Conservation (phyloP, 768 basidiomycete genomes). For the Lactarius akahatsu region DNA sequence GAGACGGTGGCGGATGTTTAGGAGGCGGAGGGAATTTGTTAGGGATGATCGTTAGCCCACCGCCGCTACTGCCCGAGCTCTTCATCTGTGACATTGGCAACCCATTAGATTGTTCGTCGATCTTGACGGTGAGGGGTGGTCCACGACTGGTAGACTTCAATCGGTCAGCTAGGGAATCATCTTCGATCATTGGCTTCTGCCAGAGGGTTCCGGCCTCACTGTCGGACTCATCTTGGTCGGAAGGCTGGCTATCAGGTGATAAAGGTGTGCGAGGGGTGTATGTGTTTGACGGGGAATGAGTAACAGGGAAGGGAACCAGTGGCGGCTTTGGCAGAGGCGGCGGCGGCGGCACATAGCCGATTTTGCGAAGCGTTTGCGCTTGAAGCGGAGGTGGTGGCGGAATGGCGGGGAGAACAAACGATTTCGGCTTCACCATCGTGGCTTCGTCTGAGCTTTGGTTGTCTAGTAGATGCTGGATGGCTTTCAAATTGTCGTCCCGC, state of each 20-base stretch:
- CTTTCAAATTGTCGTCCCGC: conserved; percentile 26
- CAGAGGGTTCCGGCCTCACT: conserved; percentile 49
- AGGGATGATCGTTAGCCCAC: conserved; percentile 40
- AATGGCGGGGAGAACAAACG: conserved; percentile 26
- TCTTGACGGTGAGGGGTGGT: conserved; percentile 30
- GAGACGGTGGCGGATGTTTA: conserved; percentile 32
- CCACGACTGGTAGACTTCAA: conserved; percentile 23
- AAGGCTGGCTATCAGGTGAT: conserved; percentile 23
- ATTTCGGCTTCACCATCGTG: conserved; percentile 23
- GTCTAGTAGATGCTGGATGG: conserved; percentile 26
- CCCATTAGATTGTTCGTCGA: conserved; percentile 32
- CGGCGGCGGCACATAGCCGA: conserved; percentile 28
- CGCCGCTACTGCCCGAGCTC: conserved; percentile 30
- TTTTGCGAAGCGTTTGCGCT: conserved; percentile 13
- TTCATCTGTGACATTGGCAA: conserved; percentile 29
- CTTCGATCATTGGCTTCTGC: conserved; percentile 41
- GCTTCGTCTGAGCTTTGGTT: conserved; percentile 24
- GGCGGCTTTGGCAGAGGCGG: conserved; percentile 26
- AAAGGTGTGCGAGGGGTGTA: conserved; percentile 21
- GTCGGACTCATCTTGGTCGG: conserved; percentile 49
- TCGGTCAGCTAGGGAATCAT: conserved; percentile 14
- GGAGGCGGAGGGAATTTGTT: conserved; percentile 32
- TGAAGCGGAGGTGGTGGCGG: conserved; percentile 27
- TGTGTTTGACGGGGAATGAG: conserved; percentile 7
- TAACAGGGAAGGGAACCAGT: conserved; percentile 16